Conservation (phyloP, 495 filamentous ascomycete genomes). For the Penicillium alfredii region DNA sequence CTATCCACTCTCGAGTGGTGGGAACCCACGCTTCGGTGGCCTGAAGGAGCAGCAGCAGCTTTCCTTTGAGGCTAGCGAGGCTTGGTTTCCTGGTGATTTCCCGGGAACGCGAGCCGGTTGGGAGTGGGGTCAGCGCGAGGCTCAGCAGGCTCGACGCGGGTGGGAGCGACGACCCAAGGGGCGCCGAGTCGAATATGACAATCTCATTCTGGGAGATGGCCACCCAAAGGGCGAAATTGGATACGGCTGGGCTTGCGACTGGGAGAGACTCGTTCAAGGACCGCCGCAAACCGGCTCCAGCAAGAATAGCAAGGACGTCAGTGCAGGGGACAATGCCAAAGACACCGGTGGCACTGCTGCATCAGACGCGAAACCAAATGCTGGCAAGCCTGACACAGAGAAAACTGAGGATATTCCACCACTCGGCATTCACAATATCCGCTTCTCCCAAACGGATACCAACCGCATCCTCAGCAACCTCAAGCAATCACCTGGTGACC, state of each 20-base stretch:
- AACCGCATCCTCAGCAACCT: slow-evolving; percentile 18
- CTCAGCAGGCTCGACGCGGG: slow-evolving; percentile 50
- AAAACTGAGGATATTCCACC: slow-evolving; percentile 13
- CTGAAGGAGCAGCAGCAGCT: slow-evolving; percentile 74
- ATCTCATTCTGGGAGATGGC: slow-evolving; percentile 65
- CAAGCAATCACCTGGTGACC: slow-evolving; percentile 16
- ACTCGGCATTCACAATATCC: slow-evolving; percentile 29
- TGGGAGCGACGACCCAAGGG: slow-evolving; percentile 82
- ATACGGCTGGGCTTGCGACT: slow-evolving; percentile 81
- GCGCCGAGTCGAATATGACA: slow-evolving; percentile 70
- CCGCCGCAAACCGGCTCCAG: slow-evolving; percentile 2
- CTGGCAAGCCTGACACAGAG: not conserved
- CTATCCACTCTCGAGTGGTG: slow-evolving; percentile 73
- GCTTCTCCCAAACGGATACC: slow-evolving; percentile 17
- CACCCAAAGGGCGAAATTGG: slow-evolving; percentile 76
- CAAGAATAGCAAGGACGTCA: slow-evolving; percentile 12
- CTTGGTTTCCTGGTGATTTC: slow-evolving; percentile 87
- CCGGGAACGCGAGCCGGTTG: slow-evolving; percentile 77
- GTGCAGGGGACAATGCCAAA: slow-evolving; percentile 13
- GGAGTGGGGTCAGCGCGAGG: slow-evolving; percentile 66
- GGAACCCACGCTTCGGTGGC: slow-evolving; percentile 77
- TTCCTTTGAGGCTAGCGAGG: slow-evolving; percentile 67
- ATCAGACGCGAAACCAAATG: no score
- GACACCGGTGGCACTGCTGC: not conserved
- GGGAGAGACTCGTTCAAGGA: slow-evolving; percentile 55